phyloP scores from a whole-genome alignment of 176 grass and related monocot genomes.

The Elymus sibiricus region DNA sequence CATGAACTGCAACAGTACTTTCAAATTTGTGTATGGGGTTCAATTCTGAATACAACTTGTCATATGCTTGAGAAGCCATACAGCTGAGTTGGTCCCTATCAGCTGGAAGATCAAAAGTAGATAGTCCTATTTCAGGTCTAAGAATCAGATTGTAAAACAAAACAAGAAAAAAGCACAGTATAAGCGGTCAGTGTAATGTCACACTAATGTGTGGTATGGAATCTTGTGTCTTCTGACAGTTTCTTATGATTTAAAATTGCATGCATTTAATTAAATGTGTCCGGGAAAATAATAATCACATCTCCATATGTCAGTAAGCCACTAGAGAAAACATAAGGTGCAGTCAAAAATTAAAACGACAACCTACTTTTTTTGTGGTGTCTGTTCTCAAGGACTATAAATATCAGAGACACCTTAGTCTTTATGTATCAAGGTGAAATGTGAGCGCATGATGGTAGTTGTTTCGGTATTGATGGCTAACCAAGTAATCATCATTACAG shows the following conservation, averaged over 20 bases:
- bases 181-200: too few species aligned
- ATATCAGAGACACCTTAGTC: not conserved
- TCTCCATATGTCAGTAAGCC: too few species aligned
- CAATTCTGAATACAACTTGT: not conserved
- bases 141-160: too few species aligned
- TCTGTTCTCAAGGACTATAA: not conserved
- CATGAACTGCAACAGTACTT: not conserved
- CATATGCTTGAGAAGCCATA: not conserved
- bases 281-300: too few species aligned
- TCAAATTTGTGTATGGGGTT: not conserved
- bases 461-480: conserved; percentile 1
- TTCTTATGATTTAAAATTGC: too few species aligned
- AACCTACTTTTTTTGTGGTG: not conserved
- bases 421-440: not conserved
- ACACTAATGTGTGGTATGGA: too few species aligned
- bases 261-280: too few species aligned
- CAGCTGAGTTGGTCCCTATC: too few species aligned
- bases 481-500: conserved; percentile 35
- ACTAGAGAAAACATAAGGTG: too few species aligned
- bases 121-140: not conserved
- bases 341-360: not conserved
- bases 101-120: too few species aligned
- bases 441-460: not conserved
- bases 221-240: too few species aligned
- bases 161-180: too few species aligned